A percentile compares a stretch with the other conserved stretches of the same genome.
Conservation (phyloP, 306 rosid genomes). For the Corylus americana region DNA sequence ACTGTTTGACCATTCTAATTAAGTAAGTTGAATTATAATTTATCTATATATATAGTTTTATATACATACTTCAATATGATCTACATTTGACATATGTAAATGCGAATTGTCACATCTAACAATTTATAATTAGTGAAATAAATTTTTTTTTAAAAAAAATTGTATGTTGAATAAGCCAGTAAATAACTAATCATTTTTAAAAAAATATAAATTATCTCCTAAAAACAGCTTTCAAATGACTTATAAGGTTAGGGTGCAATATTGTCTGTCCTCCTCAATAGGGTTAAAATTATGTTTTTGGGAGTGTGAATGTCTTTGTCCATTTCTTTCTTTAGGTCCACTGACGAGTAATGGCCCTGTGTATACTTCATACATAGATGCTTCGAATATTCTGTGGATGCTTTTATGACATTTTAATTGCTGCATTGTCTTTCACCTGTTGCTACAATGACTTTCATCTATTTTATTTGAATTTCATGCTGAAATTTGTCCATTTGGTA, state of each 20-base stretch:
- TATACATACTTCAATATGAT: too few relatives aligned
- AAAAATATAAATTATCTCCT: too few relatives aligned
- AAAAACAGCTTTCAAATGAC: not conserved
- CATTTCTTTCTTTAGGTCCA: not conserved
- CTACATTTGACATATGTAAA: too few relatives aligned
- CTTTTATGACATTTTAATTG: not conserved
- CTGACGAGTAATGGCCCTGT: not conserved
- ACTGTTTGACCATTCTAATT: too few relatives aligned
- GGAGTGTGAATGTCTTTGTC: not conserved
- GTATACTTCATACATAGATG: not conserved
- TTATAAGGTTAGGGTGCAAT: not conserved
- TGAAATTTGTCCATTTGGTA: not conserved
- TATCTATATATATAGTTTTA: too few relatives aligned
- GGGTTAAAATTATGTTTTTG: not conserved
- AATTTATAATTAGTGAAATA: too few relatives aligned
- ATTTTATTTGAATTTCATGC: not conserved
- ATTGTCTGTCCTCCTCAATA: not conserved
- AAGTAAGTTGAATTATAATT: too few relatives aligned
- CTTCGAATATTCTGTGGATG: not conserved
- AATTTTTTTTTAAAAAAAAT: too few relatives aligned
- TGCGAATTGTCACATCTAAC: too few relatives aligned
- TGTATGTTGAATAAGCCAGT: too few relatives aligned
- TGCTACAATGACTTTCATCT: not conserved
- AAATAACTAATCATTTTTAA: too few relatives aligned
- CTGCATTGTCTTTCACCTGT: not conserved